Evolutionary conservation across 495 filamentous ascomycete species (phyloP).

Genomic region (Penicillium goetzii): DNA sequence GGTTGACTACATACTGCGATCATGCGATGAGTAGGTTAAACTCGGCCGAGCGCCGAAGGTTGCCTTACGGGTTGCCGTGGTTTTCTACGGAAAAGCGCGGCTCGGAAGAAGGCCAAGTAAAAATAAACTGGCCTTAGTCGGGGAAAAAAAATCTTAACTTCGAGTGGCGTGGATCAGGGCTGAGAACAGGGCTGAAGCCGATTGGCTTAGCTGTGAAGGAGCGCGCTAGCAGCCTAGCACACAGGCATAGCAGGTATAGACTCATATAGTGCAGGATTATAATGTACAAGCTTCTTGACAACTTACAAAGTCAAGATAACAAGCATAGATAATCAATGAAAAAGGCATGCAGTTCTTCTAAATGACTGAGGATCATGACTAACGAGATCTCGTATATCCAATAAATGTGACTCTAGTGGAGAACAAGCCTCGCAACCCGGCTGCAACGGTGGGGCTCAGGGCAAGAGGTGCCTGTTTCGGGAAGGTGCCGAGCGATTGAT

Average conservation of each 20-base stretch:
- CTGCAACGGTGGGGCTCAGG: not conserved
- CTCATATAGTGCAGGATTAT: not conserved
- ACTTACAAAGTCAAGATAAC: conserved; percentile 2
- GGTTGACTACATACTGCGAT: not conserved
- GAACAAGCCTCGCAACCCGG: not conserved
- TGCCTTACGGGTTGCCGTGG: conserved; percentile 1
- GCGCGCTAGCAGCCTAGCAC: not conserved
- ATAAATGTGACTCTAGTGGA: conserved; percentile 1
- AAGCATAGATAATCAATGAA: conserved; percentile 1
- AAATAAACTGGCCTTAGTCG: not conserved
- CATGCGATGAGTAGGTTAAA: not conserved
- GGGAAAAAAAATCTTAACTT: conserved; percentile 1
- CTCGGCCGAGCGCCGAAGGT: not conserved
- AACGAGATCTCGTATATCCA: not conserved
- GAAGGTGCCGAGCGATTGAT: conserved; percentile 5
- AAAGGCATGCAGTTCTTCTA: not conserved
- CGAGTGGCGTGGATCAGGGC: conserved; percentile 9
- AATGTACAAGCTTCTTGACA: not conserved
- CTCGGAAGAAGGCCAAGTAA: not conserved
- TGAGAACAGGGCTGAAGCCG: conserved; percentile 1
- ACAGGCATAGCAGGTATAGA: not conserved
- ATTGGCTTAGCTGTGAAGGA: conserved; percentile 1
- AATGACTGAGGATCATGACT: not conserved
- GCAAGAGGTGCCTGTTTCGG: conserved; percentile 6
- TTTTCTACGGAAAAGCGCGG: conserved; percentile 7